Percentiles rank a stretch among this genome's conserved stretches.
These are phyloP conservation scores for Blastocrithidia nonstop DNA, from an alignment of 208 protist species.

Conservation along the genomic window DNA sequence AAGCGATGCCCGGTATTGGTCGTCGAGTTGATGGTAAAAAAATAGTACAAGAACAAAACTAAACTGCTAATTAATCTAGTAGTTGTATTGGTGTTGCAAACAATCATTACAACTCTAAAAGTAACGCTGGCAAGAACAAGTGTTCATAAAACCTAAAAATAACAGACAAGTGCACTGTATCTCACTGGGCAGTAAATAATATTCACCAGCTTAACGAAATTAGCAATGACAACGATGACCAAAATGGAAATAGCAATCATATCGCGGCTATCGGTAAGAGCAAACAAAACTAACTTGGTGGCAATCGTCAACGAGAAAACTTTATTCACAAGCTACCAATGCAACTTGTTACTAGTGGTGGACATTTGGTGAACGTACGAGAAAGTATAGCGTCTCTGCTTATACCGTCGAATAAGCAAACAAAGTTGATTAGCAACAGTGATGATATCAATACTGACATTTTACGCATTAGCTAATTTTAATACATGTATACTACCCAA, in stretches of 20 bases:
- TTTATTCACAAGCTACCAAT: conserved; percentile 56
- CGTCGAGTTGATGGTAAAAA: no score
- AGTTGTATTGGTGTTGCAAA: conserved; percentile 6
- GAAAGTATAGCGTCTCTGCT: conserved; percentile 15
- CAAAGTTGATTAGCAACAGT: no score
- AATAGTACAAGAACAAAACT: no score
- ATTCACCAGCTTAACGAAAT: conserved; percentile 13
- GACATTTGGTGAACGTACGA: conserved; percentile 58
- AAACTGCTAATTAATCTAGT: no score
- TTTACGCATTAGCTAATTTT: no score
- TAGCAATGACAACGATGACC: conserved; percentile 6
- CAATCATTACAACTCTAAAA: background rate
- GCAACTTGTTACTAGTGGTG: conserved; percentile 41
- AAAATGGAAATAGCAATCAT: no score
- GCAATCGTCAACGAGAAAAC: conserved; percentile 16
- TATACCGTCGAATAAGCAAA: background rate
- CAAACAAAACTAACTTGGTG: no score
- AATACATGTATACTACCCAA: no score
- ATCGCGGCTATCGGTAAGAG: no score
- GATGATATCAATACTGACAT: no score
- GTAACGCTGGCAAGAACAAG: background rate
- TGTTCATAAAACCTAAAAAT: background rate
- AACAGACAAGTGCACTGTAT: background rate
- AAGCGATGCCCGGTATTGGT: no score
- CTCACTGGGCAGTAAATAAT: no score